Evolutionary conservation across 2,329 filamentous ascomycete genomes (phyloP), one percentile per base, ranked within the genome.

Genomic region (Cercospora sojina): DNA sequence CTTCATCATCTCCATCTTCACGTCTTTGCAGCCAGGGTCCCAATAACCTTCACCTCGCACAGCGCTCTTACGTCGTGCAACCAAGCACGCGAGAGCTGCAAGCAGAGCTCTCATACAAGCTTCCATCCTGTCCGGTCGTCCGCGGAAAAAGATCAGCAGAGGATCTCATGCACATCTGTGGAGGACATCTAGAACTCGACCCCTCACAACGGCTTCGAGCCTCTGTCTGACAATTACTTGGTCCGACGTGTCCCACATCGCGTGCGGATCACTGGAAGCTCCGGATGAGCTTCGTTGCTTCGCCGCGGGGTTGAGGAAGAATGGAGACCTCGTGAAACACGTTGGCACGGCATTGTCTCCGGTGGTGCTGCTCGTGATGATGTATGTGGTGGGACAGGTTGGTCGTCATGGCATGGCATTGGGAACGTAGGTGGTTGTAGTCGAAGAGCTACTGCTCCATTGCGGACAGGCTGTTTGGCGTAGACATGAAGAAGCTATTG

Each of bases 141-240:
- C 47, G 47, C 47, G 47, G 47, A 53, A 53, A 41, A 27, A 53
- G 47, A 53, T 53, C 47, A 53, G 47, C 47, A 25, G 23, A 53
- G 47, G 47, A 53, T 53, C 20, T 27, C 23, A 25, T 53, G 47
- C 47, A 53, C 47, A 53, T 47, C 43, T 58, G 27, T 4, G 31
- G 27, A 16, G 31, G 35, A 47, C 35, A 41, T 61, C 58, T 61
- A 61, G 38, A 61, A 27, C 38, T 41, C 20, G n/a, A 62, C 59
- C 59, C 59, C 59, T 62, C 59, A 20, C 58, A 49, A 29, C 49
- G 58, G 58, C 58, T 60, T 60, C 23, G 58, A 60, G 58, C 35
- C 35, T 60, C 31, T 29, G 49, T 60, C 23, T 60, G 58, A 49
- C 35, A 38, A 47, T 43, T 49, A 20, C 16, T 41, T 43, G n/a